Evolutionary conservation across 1,284 basidiomycete species (phyloP), one percentile per base, ranked within the genome.

Genomic region (Cutaneotrichosporon sp.): DNA sequence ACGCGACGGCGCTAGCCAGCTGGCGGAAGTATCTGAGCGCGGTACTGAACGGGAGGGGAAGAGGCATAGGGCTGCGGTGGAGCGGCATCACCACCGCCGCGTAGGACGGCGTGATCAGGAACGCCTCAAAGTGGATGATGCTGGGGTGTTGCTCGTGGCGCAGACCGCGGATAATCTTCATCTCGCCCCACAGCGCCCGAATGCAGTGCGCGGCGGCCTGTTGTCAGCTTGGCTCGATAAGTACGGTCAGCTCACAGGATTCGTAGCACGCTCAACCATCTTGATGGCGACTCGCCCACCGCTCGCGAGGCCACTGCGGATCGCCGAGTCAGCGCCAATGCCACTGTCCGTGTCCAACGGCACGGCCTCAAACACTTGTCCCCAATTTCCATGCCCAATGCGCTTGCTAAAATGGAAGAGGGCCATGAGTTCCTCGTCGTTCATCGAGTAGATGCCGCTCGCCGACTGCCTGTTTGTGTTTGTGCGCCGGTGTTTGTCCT

Each of bases 101-200:
- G 81, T 90, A 95, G 38, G 87, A 89, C 4, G 91, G 91, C 0
- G 92, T 92, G 70, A 97, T 91, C 74, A 96, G 88, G 83, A 97
- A 96, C 4, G 90, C 90, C 72, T 93, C 89, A 79, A 97, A 96
- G 9, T 87, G 86, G 70, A 97, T 89, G 76, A 97, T 89, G 67
- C 90, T 90, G 0, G 92, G 92, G 77, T 97, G 93, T 9, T 89
- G 87, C 73, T 92, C 88, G 58, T 87, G 81, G 79, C 89, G 89
- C 76, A 96, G 87, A 13, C 87, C 83, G 69, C 89, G 85, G 68
- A 95, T 88, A 69, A 94, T 89, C 84, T 93, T 93, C 91, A 94
- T 93, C 83, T 95, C 92, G 75, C 92, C 92, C 91, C 90, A 95
- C 81, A 95, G 83, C 59, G 92, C 92, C 71, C 88, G 84, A 61